phyloP scores from a whole-genome alignment of 2,329 filamentous ascomycete genomes.

The Coniochaeta sp. region DNA sequence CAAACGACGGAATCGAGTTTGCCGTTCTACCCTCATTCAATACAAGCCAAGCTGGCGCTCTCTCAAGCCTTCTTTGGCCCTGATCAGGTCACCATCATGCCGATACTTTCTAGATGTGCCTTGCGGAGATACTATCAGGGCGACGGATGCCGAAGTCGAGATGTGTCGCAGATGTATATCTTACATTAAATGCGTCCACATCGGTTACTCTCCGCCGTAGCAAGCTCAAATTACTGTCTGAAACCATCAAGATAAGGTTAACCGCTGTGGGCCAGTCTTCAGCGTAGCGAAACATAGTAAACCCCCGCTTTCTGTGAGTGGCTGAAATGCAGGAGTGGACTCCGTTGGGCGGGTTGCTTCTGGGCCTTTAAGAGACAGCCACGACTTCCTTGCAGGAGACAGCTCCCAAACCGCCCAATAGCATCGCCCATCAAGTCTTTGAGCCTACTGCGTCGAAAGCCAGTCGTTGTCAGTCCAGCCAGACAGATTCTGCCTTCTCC shows the following conservation, averaged over 20 bases:
- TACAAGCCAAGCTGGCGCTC: too few relatives aligned
- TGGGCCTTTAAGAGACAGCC: constrained; percentile 37
- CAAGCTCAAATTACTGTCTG: background rate
- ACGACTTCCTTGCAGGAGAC: constrained; percentile 37
- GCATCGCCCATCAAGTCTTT: background rate
- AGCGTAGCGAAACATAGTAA: too few relatives aligned
- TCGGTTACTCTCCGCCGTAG: background rate
- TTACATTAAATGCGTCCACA: too few relatives aligned
- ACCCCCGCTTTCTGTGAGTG: background rate
- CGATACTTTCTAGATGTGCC: too few relatives aligned
- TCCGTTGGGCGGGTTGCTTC: background rate
- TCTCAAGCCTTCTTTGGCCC: too few relatives aligned
- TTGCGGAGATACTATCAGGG: too few relatives aligned
- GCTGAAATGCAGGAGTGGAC: background rate
- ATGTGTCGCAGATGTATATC: too few relatives aligned
- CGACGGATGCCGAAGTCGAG: too few relatives aligned
- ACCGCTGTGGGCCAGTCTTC: background rate
- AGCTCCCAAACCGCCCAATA: constrained; percentile 9
- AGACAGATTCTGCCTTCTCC: constrained; percentile 1
- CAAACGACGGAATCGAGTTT: too few relatives aligned
- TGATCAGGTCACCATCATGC: too few relatives aligned
- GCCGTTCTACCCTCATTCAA: too few relatives aligned
- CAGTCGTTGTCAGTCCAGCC: background rate
- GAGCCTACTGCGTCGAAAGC: background rate
- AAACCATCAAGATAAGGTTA: background rate